These are phyloP conservation scores for Rosa lucieae DNA, from an alignment of 306 rosid species.

Conservation along the genomic window DNA sequence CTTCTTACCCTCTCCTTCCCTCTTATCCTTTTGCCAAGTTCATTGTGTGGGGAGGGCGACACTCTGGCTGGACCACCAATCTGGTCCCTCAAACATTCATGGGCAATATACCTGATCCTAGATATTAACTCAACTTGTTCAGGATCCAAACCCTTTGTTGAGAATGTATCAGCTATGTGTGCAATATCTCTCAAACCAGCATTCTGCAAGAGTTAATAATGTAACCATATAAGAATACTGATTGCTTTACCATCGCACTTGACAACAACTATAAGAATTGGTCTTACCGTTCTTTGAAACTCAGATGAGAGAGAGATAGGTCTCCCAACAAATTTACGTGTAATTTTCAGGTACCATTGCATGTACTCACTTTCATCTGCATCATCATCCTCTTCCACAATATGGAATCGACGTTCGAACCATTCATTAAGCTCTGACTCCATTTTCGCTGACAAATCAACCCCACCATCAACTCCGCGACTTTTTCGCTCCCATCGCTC, in stretches of 20 bases:
- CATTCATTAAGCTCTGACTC: constrained; percentile 87
- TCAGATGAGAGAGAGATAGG: constrained; percentile 96
- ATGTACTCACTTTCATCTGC: constrained; percentile 82
- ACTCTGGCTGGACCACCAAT: constrained; percentile 68
- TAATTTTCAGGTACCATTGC: constrained; percentile 84
- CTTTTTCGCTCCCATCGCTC: constrained; percentile 99
- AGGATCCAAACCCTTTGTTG: constrained; percentile 81
- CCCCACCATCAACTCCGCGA: constrained; percentile 98
- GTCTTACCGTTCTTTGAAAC: constrained; percentile 96
- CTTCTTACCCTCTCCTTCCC: constrained; percentile 98
- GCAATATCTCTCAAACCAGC: constrained; percentile 97
- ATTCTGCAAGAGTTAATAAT: constrained; percentile 64
- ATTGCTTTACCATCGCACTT: constrained; percentile 4
- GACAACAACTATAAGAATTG: not conserved
- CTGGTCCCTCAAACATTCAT: constrained; percentile 95
- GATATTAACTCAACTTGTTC: constrained; percentile 78
- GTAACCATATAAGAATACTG: constrained; percentile 39
- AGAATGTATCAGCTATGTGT: constrained; percentile 82
- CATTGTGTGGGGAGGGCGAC: constrained; percentile 52
- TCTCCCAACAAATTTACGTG: constrained; percentile 97
- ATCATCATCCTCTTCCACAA: constrained; percentile 72
- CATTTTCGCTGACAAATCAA: constrained; percentile 95
- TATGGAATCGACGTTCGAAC: constrained; percentile 64
- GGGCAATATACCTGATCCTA: constrained; percentile 79
- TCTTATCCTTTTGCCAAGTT: constrained; percentile 76